Percentiles rank a stretch among this genome's conserved stretches.
Conservation (phyloP, 2,329 filamentous ascomycete species). For the Cercospora sojina region DNA sequence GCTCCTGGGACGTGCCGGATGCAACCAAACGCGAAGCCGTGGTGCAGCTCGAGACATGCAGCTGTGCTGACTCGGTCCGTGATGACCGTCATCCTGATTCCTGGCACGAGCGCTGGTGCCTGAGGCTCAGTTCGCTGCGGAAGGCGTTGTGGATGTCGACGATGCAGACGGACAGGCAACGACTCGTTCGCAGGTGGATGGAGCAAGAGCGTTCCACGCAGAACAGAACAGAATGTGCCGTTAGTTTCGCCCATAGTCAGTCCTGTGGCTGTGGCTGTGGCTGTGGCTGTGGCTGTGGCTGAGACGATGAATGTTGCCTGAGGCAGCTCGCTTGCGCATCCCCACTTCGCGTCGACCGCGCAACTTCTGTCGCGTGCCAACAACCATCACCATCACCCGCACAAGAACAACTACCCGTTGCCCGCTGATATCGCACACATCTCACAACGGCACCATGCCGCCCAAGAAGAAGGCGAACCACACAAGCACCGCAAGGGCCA, state of each 20-base stretch:
- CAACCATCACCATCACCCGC: not conserved
- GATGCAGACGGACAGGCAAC: not conserved
- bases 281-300: not conserved
- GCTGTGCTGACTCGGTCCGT: not conserved
- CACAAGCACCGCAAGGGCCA: not conserved
- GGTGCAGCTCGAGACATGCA: not conserved
- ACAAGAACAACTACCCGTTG: not conserved
- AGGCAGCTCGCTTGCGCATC: too few relatives aligned
- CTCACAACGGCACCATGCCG: constrained; percentile 18
- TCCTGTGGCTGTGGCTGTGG: not conserved
- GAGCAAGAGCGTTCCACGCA: not conserved
- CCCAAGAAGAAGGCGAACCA: constrained; percentile 26
- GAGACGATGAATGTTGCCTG: too few relatives aligned
- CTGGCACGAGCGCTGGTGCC: not conserved
- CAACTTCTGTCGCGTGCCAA: not conserved
- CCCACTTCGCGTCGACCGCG: not conserved
- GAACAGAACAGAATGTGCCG: not conserved
- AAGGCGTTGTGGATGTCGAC: not conserved
- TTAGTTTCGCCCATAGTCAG: not conserved
- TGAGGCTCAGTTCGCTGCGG: not conserved
- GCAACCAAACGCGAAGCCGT: not conserved
- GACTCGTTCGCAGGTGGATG: not conserved
- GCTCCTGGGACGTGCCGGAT: not conserved
- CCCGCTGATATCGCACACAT: not conserved
- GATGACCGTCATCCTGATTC: not conserved